Percentiles rank a stretch among this genome's conserved stretches.
These are phyloP conservation scores for Gymnopus androsaceus DNA, from an alignment of 1,284 basidiomycete genomes.

Conservation along the genomic window DNA sequence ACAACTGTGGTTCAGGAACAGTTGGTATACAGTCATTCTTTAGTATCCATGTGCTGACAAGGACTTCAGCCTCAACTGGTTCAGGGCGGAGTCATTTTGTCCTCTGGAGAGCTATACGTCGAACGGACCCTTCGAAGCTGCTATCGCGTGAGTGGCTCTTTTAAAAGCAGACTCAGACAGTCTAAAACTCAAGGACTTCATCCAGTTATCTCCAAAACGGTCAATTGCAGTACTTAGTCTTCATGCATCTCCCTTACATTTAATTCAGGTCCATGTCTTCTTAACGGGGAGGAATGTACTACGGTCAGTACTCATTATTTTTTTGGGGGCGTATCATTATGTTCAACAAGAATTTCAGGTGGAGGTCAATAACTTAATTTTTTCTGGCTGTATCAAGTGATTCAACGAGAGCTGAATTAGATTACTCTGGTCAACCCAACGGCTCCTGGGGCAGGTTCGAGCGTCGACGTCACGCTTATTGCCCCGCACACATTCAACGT, in stretches of 20 bases:
- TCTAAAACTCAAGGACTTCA: background rate
- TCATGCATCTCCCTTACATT: background rate
- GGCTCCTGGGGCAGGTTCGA: constrained; percentile 8
- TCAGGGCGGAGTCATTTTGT: background rate
- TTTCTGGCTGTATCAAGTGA: too few species aligned
- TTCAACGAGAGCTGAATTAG: too few species aligned
- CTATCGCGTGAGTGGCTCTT: constrained; percentile 9
- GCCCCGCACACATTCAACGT: constrained; percentile 10
- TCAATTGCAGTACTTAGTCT: background rate
- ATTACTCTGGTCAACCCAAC: constrained; percentile 10
- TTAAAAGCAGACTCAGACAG: background rate
- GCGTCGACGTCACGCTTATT: constrained; percentile 9
- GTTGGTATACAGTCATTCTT: background rate
- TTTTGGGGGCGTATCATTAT: too few species aligned
- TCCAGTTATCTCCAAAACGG: constrained; percentile 11
- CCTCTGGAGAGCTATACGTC: background rate
- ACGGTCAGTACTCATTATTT: too few species aligned
- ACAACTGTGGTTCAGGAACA: constrained; percentile 10
- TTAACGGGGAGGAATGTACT: constrained; percentile 10
- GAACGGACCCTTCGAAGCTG: constrained; percentile 1
- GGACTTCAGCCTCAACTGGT: background rate
- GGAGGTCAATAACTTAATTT: too few species aligned
- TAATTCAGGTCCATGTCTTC: constrained; percentile 4
- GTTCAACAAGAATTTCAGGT: too few species aligned
- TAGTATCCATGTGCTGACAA: background rate